Evolutionary conservation across 2,329 filamentous ascomycete species (phyloP).

Genomic region (Alternaria triticina): DNA sequence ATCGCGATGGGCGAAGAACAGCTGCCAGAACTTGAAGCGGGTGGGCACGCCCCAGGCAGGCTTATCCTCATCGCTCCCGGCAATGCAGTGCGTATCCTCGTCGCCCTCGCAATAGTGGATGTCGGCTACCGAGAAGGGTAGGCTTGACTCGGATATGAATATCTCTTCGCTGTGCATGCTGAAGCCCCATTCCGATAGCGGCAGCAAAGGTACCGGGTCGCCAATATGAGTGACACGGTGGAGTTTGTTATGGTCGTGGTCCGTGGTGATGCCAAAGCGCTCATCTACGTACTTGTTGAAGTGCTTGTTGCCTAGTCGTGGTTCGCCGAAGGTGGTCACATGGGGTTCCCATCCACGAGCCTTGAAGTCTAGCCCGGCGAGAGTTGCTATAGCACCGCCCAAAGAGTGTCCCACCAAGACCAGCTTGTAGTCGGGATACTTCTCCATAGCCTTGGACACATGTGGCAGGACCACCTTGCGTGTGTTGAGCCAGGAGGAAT

Average conservation of each 20-base stretch:
- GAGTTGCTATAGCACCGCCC: constrained; percentile 86
- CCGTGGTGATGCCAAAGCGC: constrained; percentile 51
- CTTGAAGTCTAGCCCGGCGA: constrained; percentile 83
- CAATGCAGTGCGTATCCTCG: constrained; percentile 74
- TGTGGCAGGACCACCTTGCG: constrained; percentile 71
- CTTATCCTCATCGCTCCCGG: constrained; percentile 55
- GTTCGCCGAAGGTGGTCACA: constrained; percentile 94
- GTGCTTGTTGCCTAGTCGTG: constrained; percentile 64
- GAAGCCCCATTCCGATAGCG: constrained; percentile 88
- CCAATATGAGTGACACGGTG: constrained; percentile 83
- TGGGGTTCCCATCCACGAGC: constrained; percentile 75
- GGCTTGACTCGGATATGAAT: constrained; percentile 74
- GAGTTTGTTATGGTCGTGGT: constrained; percentile 55
- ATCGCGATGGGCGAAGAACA: constrained; percentile 92
- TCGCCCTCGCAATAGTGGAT: constrained; percentile 75
- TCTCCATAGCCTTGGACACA: constrained; percentile 63
- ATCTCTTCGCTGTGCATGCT: constrained; percentile 84
- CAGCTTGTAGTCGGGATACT: constrained; percentile 74
- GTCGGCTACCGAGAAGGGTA: constrained; percentile 73
- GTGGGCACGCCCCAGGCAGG: constrained; percentile 51
- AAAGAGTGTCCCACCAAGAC: constrained; percentile 89
- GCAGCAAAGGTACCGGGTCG: constrained; percentile 89
- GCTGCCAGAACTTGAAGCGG: constrained; percentile 82
- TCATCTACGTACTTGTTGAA: constrained; percentile 62
- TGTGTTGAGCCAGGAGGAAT: constrained; percentile 81